These are phyloP conservation scores for Volutella citrinella DNA, from an alignment of 2,329 filamentous ascomycete species.

Conservation along the genomic window DNA sequence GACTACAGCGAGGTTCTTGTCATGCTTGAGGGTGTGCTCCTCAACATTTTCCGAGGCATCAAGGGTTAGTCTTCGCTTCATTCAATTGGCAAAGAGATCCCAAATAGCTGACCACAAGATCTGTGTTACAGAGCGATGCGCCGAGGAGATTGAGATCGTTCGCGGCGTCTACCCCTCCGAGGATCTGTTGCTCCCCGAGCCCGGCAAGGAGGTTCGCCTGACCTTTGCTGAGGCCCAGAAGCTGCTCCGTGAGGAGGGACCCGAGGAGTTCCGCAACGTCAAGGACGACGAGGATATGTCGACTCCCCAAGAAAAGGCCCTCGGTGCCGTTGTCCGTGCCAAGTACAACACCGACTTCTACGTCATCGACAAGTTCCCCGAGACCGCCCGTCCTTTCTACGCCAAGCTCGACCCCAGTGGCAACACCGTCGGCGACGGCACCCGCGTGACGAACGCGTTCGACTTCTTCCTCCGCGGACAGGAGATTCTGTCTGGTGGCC, in stretches of 20 bases:
- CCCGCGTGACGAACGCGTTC: conserved; percentile 63
- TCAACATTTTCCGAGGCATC: conserved; percentile 77
- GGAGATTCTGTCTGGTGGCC: conserved; percentile 87
- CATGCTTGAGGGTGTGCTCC: conserved; percentile 70
- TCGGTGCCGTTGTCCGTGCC: conserved; percentile 79
- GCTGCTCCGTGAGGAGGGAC: conserved; percentile 72
- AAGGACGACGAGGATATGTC: conserved; percentile 75
- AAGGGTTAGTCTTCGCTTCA: too few relatives aligned
- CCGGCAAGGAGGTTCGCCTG: conserved; percentile 72
- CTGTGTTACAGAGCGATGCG: conserved; percentile 64
- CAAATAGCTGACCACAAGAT: too few relatives aligned
- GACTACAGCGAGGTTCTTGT: conserved; percentile 71
- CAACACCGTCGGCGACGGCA: too few relatives aligned
- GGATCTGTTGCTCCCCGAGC: conserved; percentile 70
- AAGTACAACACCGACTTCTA: conserved; percentile 97
- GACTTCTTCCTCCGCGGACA: conserved; percentile 93
- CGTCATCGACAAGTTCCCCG: conserved; percentile 93
- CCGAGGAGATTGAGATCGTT: conserved; percentile 69
- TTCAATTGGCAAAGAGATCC: too few relatives aligned
- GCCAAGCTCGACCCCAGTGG: conserved; percentile 74
- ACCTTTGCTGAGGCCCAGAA: conserved; percentile 76
- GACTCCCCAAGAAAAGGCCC: conserved; percentile 82
- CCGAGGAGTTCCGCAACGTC: conserved; percentile 63
- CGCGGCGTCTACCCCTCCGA: conserved; percentile 74
- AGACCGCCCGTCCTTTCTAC: conserved; percentile 86